These are phyloP conservation scores for Schizophyllum amplum DNA, from an alignment of 1,284 basidiomycete species.

Conservation along the genomic window DNA sequence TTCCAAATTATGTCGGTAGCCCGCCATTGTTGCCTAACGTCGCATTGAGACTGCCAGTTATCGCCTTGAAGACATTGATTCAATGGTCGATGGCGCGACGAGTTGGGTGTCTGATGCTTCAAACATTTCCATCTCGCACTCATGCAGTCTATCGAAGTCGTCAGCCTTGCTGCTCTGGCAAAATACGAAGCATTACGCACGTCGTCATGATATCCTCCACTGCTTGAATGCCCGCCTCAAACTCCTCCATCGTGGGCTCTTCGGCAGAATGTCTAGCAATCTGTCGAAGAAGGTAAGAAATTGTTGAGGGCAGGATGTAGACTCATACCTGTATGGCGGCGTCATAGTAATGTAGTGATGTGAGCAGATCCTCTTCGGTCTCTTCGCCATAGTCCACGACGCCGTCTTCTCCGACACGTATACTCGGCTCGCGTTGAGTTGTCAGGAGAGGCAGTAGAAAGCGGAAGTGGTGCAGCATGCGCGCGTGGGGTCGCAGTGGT, in stretches of 20 bases:
- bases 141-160: neutral
- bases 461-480: conserved; percentile 68
- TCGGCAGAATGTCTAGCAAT: conserved; percentile 56
- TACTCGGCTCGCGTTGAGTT: neutral
- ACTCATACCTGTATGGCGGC: conserved; percentile 47
- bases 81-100: neutral
- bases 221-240: conserved; percentile 54
- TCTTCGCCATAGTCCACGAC: conserved; percentile 10
- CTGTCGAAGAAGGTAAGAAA: too few species aligned
- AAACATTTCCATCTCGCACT: neutral
- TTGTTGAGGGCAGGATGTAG: too few species aligned
- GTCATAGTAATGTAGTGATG: conserved; percentile 67
- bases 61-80: neutral
- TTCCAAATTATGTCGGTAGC: conserved; percentile 52
- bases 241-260: conserved; percentile 68
- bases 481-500: conserved; percentile 50
- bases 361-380: conserved; percentile 48
- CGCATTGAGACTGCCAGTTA: too few species aligned
- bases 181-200: conserved; percentile 31
- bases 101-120: neutral
- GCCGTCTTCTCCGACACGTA: neutral
- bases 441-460: conserved; percentile 62
- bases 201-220: conserved; percentile 51
- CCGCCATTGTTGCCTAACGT: too few species aligned
- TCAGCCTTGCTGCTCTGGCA: too few species aligned